Conservation (phyloP, 1,284 basidiomycete genomes). For the Testicularia cyperi region DNA sequence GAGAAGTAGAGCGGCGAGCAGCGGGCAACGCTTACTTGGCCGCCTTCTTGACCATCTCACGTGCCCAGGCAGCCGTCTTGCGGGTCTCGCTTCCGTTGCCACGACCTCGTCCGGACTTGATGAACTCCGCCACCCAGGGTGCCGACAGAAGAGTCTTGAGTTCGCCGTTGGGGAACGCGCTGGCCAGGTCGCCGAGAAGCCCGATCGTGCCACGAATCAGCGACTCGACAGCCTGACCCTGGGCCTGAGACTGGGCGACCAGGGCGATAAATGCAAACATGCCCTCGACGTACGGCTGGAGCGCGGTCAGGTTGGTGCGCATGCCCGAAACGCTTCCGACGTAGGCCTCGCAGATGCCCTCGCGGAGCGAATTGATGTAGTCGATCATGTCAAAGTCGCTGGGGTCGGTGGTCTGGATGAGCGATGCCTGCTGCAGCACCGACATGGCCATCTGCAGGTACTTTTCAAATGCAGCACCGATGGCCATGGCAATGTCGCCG, state of each 20-base stretch:
- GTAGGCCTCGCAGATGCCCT: constrained; percentile 95
- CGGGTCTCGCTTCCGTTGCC: constrained; percentile 63
- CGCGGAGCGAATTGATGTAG: constrained; percentile 85
- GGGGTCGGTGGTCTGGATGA: constrained; percentile 60
- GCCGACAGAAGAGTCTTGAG: constrained; percentile 72
- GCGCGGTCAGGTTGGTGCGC: constrained; percentile 72
- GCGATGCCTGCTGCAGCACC: constrained; percentile 86
- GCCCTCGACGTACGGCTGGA: constrained; percentile 73
- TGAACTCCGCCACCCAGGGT: constrained; percentile 78
- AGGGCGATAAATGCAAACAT: constrained; percentile 82
- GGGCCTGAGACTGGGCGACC: constrained; percentile 74
- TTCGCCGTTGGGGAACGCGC: constrained; percentile 66
- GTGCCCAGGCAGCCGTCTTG: constrained; percentile 66
- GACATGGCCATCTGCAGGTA: constrained; percentile 87
- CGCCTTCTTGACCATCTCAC: constrained; percentile 62
- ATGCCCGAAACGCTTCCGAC: constrained; percentile 89
- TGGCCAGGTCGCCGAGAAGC: constrained; percentile 86
- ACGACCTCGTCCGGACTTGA: constrained; percentile 67
- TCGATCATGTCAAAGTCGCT: constrained; percentile 85
- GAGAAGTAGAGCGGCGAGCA: too few species aligned
- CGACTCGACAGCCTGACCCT: constrained; percentile 71
- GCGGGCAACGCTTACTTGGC: constrained; percentile 17
- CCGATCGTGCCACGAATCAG: constrained; percentile 77
- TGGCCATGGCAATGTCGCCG: constrained; percentile 92
- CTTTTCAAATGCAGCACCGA: constrained; percentile 80